phyloP scores from a whole-genome alignment of 2,329 filamentous ascomycete genomes.

The Neonectria sp. region DNA sequence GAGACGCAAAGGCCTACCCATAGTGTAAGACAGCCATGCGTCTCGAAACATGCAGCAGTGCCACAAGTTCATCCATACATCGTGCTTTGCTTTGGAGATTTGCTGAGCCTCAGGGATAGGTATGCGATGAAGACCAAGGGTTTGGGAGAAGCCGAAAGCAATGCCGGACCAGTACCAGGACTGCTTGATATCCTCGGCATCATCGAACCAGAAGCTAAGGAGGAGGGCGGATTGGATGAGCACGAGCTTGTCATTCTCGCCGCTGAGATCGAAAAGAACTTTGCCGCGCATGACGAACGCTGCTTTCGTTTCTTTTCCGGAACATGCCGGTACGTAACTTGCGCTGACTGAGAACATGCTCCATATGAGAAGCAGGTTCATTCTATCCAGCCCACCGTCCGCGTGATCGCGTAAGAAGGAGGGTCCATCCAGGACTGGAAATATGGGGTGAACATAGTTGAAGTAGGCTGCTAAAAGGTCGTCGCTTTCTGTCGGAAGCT shows the following conservation, averaged over 20 bases:
- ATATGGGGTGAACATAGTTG: constrained; percentile 8
- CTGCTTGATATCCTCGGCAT: constrained; percentile 13
- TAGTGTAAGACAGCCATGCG: background rate
- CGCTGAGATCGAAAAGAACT: constrained; percentile 8
- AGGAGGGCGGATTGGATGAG: constrained; percentile 13
- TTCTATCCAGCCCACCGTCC: background rate
- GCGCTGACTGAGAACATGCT: constrained; percentile 6
- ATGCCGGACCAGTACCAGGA: constrained; percentile 17
- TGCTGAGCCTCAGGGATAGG: background rate
- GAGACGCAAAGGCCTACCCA: background rate
- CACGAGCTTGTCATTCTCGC: constrained; percentile 15
- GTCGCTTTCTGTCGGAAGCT: background rate
- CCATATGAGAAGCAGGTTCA: constrained; percentile 3
- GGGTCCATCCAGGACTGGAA: constrained; percentile 9
- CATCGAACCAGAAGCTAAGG: constrained; percentile 21
- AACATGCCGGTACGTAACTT: background rate
- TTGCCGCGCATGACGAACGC: background rate
- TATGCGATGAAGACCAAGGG: constrained; percentile 6
- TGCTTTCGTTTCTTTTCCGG: background rate
- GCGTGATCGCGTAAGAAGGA: background rate
- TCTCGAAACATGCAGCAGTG: constrained; percentile 1
- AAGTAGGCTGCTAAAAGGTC: constrained; percentile 16
- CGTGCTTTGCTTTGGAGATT: background rate
- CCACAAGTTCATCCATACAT: background rate
- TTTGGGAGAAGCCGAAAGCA: constrained; percentile 3